These are phyloP conservation scores for Aspergillus amoenus DNA, from an alignment of 2,329 filamentous ascomycete species.

Conservation along the genomic window DNA sequence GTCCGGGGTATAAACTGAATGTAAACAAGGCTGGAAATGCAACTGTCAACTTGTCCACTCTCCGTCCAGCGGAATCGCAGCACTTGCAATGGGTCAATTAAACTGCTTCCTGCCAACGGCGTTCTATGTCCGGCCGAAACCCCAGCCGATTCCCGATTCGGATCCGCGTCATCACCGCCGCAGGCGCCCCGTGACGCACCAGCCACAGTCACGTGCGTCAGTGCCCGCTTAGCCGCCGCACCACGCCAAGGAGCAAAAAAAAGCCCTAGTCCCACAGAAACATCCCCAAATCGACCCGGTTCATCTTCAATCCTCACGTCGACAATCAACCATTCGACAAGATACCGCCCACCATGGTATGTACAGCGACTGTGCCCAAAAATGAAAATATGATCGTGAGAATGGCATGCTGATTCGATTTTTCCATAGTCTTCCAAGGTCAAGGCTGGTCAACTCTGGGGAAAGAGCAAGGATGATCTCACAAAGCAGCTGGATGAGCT, in stretches of 20 bases:
- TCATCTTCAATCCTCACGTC: constrained; percentile 45
- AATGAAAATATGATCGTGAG: not conserved
- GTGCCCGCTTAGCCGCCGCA: constrained; percentile 34
- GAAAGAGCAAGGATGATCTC: constrained; percentile 99
- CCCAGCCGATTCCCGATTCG: constrained; percentile 1
- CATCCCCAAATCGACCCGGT: constrained; percentile 38
- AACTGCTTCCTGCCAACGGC: not conserved
- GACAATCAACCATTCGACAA: constrained; percentile 47
- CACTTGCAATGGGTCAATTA: not conserved
- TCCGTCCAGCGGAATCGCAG: constrained; percentile 12
- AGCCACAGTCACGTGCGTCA: constrained; percentile 29
- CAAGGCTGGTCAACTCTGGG: constrained; percentile 96
- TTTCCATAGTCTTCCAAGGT: constrained; percentile 66
- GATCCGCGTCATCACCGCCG: not conserved
- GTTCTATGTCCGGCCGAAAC: too few species aligned
- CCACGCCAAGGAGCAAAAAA: constrained; percentile 32
- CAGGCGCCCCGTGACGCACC: not conserved
- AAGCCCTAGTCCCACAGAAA: constrained; percentile 49
- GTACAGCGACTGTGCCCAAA: constrained; percentile 21
- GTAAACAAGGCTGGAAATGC: not conserved
- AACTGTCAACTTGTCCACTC: not conserved
- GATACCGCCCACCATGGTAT: constrained; percentile 46
- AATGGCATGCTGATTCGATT: constrained; percentile 23
- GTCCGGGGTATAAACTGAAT: not conserved
- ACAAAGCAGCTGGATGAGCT: constrained; percentile 91